Base-by-base conservation (phyloP, 495 filamentous ascomycete genomes). In the Hyaloscypha variabilis region DNA sequence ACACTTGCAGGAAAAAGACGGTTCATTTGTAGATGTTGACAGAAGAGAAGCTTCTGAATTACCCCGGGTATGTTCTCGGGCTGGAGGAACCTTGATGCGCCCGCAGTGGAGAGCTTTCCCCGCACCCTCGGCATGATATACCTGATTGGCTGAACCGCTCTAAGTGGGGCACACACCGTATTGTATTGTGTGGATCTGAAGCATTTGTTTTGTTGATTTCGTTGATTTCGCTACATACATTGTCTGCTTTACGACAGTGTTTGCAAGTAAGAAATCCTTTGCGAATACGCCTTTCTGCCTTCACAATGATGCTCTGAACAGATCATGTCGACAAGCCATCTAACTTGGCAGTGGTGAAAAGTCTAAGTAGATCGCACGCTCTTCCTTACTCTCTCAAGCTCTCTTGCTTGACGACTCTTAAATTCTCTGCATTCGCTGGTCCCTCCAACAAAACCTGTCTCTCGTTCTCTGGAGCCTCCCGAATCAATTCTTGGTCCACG, bases 11-110 rank as follows among this genome's bases (percentile, higher is more conserved):
- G 39, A 19, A 46, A 46, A 46, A 14, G 10, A 14, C 1, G 17
- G 19, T 19, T 14, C 39, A 46, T 46, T 46, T 46, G 39, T 46
- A 46, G 39, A 46, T 46, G 10, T 23, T 34, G 42, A 62, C 36
- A 34, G 2, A 62, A 62, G 14, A 26, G 46, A 34, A 17, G 19
- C 13, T 62, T 34, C 0, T 21, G 46, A 28, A 19, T 51, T 50
- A 62, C 59, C 59, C 39, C 59, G 59, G 59, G 17, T 62, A 62
- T 62, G 19, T 1, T 19, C 13, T 51, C 59, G 59, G 59, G 24
- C 59, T 30, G 36, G 59, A 62, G 59, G 59, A 62, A 51, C 54
- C 25, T 26, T 58, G n/a, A 14, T 30, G 30, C 54, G 30, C n/a
- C n/a, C 14, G 1, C 51, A 17, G 39, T 46, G 39, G 39, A 46